Evolutionary conservation across 495 filamentous ascomycete genomes (phyloP).

Genomic region (Trichoderma reesei): DNA sequence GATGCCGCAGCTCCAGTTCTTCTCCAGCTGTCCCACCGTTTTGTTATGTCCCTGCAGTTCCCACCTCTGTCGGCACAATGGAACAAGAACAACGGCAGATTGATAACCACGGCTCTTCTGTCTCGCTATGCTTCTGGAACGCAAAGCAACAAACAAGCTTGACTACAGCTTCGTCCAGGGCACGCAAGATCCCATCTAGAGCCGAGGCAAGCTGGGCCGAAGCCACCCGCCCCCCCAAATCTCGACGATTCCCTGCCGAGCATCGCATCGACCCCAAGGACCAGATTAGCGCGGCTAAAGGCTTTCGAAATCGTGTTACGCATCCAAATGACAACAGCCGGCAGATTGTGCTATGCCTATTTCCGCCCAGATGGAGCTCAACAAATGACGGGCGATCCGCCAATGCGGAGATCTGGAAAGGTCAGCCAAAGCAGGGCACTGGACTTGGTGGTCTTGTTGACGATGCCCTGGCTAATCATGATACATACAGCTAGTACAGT

Average conservation of each 20-base stretch:
- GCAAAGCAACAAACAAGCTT: no score
- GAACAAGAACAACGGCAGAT: background rate
- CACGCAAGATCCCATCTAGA: no score
- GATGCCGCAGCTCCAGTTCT: background rate
- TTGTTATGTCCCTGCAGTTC: no score
- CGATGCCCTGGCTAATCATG: background rate
- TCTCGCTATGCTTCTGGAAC: no score
- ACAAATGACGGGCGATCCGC: background rate
- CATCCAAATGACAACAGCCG: background rate
- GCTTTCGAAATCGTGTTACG: background rate
- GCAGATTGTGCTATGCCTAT: background rate
- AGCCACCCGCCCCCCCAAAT: background rate
- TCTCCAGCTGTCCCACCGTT: background rate
- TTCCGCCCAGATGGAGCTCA: background rate
- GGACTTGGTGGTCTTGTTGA: no score
- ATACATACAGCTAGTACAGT: no score
- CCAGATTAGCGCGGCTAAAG: conserved; percentile 2
- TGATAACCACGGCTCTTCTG: no score
- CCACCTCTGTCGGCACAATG: background rate
- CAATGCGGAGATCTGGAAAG: background rate
- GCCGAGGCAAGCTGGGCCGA: background rate
- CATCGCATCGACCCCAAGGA: background rate
- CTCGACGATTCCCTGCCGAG: background rate
- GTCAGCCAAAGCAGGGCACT: background rate
- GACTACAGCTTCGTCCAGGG: no score